Percentiles rank a stretch among this genome's conserved stretches.
Evolutionary conservation across 768 basidiomycete species (phyloP).

Genomic region (Lyophyllum semitale): DNA sequence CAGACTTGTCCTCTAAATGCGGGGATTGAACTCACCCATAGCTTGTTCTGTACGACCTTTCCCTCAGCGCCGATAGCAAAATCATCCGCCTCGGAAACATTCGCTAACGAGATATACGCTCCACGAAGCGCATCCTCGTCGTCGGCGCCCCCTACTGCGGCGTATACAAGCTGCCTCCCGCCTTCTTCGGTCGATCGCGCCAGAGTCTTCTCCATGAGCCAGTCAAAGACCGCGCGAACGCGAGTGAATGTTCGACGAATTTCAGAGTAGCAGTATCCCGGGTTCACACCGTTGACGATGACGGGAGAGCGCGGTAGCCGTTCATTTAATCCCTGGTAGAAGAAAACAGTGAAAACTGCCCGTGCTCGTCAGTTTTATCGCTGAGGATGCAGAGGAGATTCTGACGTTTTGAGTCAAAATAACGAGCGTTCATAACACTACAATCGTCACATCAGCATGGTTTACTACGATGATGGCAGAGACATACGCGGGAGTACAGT

Average conservation of each 20-base stretch:
- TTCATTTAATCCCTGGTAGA: constrained; percentile 35
- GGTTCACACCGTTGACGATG: constrained; percentile 38
- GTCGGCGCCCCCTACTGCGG: constrained; percentile 10
- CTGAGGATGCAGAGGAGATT: neutral
- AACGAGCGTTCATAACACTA: constrained; percentile 19
- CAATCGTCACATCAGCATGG: neutral
- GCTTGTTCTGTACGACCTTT: constrained; percentile 8
- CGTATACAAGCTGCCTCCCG: constrained; percentile 16
- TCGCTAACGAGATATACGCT: constrained; percentile 12
- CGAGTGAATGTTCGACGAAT: constrained; percentile 28
- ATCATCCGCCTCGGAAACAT: constrained; percentile 15
- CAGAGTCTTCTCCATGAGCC: constrained; percentile 29
- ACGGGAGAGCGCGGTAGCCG: constrained; percentile 28
- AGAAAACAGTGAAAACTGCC: constrained; percentile 42
- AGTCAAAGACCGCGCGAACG: constrained; percentile 12
- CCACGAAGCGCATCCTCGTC: constrained; percentile 14
- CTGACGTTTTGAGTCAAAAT: constrained; percentile 37
- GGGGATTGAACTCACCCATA: constrained; percentile 13
- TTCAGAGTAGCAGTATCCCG: constrained; percentile 43
- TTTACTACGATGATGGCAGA: neutral
- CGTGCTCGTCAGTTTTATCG: neutral
- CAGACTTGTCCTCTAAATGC: neutral
- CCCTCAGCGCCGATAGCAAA: constrained; percentile 8
- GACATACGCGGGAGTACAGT: constrained; percentile 17
- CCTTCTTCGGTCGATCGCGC: constrained; percentile 25